Conservation (phyloP, 2,329 filamentous ascomycete species). For the Fusarium citri region DNA sequence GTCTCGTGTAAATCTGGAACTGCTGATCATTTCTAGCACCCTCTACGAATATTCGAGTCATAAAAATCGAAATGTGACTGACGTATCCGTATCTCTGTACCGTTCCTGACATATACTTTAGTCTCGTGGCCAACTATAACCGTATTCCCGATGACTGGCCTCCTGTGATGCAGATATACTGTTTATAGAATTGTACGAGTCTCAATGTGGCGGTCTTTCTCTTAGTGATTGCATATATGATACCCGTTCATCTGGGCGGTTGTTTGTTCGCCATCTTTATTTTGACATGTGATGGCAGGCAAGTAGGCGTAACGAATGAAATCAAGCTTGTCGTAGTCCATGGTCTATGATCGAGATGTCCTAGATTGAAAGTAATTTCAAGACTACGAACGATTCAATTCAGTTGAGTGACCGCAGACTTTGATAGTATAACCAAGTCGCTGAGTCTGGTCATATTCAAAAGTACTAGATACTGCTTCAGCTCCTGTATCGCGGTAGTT, state of each 20-base stretch:
- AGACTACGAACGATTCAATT: not conserved
- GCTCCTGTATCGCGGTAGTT: not conserved
- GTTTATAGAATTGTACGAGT: not conserved
- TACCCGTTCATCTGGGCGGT: not conserved
- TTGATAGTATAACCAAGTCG: not conserved
- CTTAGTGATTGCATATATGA: not conserved
- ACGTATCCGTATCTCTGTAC: not conserved
- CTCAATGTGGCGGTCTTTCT: not conserved
- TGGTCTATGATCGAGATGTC: constrained; percentile 11
- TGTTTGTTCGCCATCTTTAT: not conserved
- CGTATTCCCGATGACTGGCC: not conserved
- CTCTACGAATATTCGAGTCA: not conserved
- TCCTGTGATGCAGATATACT: not conserved
- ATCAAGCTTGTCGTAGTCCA: not conserved
- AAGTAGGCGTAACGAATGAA: not conserved
- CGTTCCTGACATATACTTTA: not conserved
- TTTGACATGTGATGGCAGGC: not conserved
- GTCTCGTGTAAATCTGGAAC: constrained; percentile 9
- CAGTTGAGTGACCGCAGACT: not conserved
- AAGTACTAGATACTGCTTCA: not conserved
- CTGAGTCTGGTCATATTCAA: not conserved
- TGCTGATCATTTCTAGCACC: constrained; percentile 12
- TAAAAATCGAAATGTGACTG: constrained; percentile 2
- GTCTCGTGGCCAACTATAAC: not conserved
- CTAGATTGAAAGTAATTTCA: not conserved